phyloP scores from a whole-genome alignment of 2,329 filamentous ascomycete genomes.

The Arthrobotrys iridis region DNA sequence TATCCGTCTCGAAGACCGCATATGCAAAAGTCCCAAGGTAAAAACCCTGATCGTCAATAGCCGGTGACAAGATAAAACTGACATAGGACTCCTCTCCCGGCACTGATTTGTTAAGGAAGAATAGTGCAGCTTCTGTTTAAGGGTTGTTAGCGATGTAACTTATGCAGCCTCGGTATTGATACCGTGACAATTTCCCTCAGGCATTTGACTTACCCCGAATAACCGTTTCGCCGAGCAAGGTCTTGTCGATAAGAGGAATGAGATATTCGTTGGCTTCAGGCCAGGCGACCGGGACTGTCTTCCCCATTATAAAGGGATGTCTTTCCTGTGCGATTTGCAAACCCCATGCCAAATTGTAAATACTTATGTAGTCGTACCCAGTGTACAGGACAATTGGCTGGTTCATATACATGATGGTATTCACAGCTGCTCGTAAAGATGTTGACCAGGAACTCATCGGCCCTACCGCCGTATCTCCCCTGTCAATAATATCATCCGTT shows the following conservation, averaged over 20 bases:
- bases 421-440: conserved; percentile 30
- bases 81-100: conserved; percentile 56
- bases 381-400: conserved; percentile 40
- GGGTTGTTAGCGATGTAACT: not conserved
- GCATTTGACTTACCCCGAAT: conserved; percentile 24
- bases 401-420: conserved; percentile 49
- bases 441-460: conserved; percentile 43
- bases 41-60: conserved; percentile 52
- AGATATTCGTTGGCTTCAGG: conserved; percentile 39
- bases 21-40: conserved; percentile 55
- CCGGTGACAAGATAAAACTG: conserved; percentile 56
- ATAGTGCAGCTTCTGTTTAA: conserved; percentile 35
- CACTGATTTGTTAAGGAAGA: conserved; percentile 45
- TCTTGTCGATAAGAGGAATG: conserved; percentile 42
- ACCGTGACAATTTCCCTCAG: not conserved
- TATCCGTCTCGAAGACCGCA: conserved; percentile 55
- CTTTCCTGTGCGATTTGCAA: conserved; percentile 43
- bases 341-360: conserved; percentile 48
- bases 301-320: conserved; percentile 48
- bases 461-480: conserved; percentile 25
- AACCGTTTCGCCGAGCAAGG: conserved; percentile 40
- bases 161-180: too few relatives aligned
- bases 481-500: not conserved
- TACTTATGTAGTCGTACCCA: conserved; percentile 42
- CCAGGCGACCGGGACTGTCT: conserved; percentile 39